phyloP scores from a whole-genome alignment of 2,329 filamentous ascomycete genomes.

The Biscogniauxia mediterranea region DNA sequence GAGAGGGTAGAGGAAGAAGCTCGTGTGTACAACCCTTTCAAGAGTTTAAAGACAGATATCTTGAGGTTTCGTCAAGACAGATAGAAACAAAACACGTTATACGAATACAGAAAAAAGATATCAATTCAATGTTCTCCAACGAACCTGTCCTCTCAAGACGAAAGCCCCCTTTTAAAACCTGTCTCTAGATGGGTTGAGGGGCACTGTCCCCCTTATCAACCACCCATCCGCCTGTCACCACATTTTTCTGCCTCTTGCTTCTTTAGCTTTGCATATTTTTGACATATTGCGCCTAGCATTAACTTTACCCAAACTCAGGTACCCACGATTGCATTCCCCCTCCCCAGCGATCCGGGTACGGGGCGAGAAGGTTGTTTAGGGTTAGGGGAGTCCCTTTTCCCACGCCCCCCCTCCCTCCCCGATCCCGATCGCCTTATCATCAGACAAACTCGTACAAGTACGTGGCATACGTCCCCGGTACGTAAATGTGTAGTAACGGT shows the following conservation, averaged over 20 bases:
- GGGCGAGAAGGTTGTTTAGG: background rate
- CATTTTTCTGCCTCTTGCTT: background rate
- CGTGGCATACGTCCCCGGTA: background rate
- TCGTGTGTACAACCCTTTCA: background rate
- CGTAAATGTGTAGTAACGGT: background rate
- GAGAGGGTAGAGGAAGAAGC: background rate
- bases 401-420: too few species aligned
- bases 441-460: background rate
- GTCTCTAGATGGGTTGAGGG: background rate
- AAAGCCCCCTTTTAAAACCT: background rate
- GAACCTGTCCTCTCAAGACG: background rate
- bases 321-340: background rate
- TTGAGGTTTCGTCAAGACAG: background rate
- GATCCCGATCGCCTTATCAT: background rate
- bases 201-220: background rate
- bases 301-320: background rate
- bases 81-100: background rate
- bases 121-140: background rate
- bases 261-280: background rate
- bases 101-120: background rate
- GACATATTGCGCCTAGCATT: background rate
- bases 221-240: background rate
- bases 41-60: background rate
- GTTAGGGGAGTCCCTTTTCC: background rate
- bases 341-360: background rate